phyloP scores from a whole-genome alignment of 805 yeast genomes.

The Candida multigemmis region DNA sequence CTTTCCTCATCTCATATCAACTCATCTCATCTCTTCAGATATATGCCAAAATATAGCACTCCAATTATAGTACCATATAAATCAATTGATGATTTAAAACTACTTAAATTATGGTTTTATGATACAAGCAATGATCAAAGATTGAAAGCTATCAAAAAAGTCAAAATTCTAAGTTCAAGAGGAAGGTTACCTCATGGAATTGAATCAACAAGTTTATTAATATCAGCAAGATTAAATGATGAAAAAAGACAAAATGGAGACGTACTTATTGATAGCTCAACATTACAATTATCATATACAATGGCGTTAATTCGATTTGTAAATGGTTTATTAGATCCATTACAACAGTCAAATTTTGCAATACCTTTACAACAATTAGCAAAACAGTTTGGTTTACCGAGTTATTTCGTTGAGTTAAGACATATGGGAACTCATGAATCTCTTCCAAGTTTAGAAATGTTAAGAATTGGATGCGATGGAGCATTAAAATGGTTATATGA shows the following conservation, averaged over 20 bases:
- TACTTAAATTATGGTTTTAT: constrained; percentile 46
- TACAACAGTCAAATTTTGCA: constrained; percentile 71
- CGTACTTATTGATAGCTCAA: constrained; percentile 14
- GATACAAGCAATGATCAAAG: constrained; percentile 18
- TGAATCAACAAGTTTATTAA: constrained; percentile 51
- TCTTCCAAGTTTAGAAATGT: constrained; percentile 60
- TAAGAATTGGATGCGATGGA: constrained; percentile 47
- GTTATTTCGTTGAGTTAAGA: constrained; percentile 79
- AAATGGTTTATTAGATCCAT: constrained; percentile 83
- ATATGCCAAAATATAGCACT: too few relatives aligned
- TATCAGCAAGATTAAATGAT: constrained; percentile 1
- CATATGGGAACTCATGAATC: constrained; percentile 89
- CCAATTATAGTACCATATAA: constrained; percentile 17
- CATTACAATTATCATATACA: constrained; percentile 48
- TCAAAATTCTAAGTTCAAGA: constrained; percentile 45
- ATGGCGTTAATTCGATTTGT: constrained; percentile 80
- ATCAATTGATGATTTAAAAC: constrained; percentile 32
- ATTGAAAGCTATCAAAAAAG: constrained; percentile 39
- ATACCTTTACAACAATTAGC: constrained; percentile 75
- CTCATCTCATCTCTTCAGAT: too few relatives aligned
- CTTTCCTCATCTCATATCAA: too few relatives aligned
- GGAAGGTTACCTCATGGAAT: constrained; percentile 67
- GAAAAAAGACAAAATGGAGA: constrained; percentile 1
- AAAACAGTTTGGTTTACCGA: constrained; percentile 56
- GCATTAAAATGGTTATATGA: constrained; percentile 72